These are phyloP conservation scores for Alternaria alternata DNA, from an alignment of 2,329 filamentous ascomycete genomes.

Conservation along the genomic window DNA sequence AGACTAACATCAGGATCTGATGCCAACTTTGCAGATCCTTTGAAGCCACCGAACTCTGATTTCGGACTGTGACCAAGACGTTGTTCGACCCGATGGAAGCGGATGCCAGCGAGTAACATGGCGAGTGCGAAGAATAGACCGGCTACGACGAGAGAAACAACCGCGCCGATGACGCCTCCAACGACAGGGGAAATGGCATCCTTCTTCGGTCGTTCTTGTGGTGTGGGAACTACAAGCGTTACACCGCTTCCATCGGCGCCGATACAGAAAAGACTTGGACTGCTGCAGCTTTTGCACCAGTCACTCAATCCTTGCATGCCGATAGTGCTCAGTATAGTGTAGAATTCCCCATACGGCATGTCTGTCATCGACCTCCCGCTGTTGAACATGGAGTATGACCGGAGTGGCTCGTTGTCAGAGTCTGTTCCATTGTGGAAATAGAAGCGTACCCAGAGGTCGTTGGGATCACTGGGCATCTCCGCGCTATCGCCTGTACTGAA, in stretches of 20 bases:
- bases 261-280: conserved; percentile 60
- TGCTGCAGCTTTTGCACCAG: conserved; percentile 63
- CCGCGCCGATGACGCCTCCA: conserved; percentile 65
- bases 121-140: conserved; percentile 53
- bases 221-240: conserved; percentile 3
- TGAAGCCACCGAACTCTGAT: conserved; percentile 62
- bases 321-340: conserved; percentile 54
- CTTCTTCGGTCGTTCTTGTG: background rate
- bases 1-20: conserved; percentile 63
- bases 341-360: conserved; percentile 62
- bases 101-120: conserved; percentile 57
- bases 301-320: conserved; percentile 54
- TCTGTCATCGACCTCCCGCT: conserved; percentile 55
- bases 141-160: conserved; percentile 59
- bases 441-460: conserved; percentile 64
- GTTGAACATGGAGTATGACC: conserved; percentile 61
- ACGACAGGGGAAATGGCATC: conserved; percentile 53
- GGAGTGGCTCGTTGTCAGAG: conserved; percentile 47
- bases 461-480: conserved; percentile 49
- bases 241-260: conserved; percentile 45
- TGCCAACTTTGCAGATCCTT: conserved; percentile 62
- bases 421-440: conserved; percentile 65
- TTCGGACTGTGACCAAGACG: conserved; percentile 41
- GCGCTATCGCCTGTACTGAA: conserved; percentile 52
- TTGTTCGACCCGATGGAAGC: conserved; percentile 51